Evolutionary conservation across 106 monocot genomes (phyloP).

Genomic region (Acorus gramineus): DNA sequence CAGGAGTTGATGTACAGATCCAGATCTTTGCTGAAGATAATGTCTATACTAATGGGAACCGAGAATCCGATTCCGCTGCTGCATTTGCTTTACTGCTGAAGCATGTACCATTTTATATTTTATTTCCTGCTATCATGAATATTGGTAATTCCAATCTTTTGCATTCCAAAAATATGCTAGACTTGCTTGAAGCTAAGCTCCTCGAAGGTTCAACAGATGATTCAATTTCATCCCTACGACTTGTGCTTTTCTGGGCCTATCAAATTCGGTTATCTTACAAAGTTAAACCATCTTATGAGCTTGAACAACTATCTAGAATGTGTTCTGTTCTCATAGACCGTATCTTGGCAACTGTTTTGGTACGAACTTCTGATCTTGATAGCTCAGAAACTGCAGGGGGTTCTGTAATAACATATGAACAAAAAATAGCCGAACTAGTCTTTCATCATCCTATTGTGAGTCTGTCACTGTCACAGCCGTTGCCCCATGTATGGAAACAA

Average conservation of each 20-base stretch:
- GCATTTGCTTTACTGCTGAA: slow-evolving; percentile 46
- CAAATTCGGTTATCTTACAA: slow-evolving; percentile 32
- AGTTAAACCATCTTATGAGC: slow-evolving; percentile 20
- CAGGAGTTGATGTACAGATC: slow-evolving; percentile 3
- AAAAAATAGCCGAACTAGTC: slow-evolving; percentile 41
- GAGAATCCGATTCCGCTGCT: slow-evolving; percentile 28
- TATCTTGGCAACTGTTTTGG: slow-evolving; percentile 36
- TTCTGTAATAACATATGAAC: slow-evolving; percentile 13
- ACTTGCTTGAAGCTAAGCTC: slow-evolving; percentile 53
- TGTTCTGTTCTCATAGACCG: slow-evolving; percentile 39
- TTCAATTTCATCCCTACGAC: slow-evolving; percentile 25
- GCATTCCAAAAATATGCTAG: slow-evolving; percentile 26
- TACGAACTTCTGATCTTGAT: slow-evolving; percentile 1
- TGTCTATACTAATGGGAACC: background rate
- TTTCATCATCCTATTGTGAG: slow-evolving; percentile 59
- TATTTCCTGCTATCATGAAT: slow-evolving; percentile 47
- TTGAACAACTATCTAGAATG: slow-evolving; percentile 34
- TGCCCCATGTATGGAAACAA: slow-evolving; percentile 11
- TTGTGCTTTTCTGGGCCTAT: slow-evolving; percentile 71
- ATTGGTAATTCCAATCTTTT: slow-evolving; percentile 20
- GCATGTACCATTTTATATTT: slow-evolving; percentile 48
- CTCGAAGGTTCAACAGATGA: slow-evolving; percentile 24
- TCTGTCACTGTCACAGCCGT: slow-evolving; percentile 31
- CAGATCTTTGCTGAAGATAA: background rate
- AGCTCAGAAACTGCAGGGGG: slow-evolving; percentile 7